Percentiles rank a stretch among this genome's conserved stretches.
These are phyloP conservation scores for Dactylellina sp. DNA, from an alignment of 2,329 filamentous ascomycete species.

Conservation along the genomic window DNA sequence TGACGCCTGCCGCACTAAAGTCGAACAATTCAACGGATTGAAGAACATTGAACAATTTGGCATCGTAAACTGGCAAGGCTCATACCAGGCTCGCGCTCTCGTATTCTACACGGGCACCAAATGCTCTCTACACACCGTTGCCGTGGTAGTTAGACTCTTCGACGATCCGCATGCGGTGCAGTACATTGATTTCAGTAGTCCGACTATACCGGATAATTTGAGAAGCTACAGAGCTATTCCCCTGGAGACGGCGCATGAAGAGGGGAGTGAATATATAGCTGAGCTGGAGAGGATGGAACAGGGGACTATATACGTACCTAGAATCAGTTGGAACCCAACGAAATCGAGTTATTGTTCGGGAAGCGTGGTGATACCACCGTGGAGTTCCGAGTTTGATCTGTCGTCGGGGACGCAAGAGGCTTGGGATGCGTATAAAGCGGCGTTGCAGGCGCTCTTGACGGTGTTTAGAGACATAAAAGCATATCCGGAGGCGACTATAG, in stretches of 20 bases:
- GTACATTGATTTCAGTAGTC: constrained; percentile 28
- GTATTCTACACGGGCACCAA: constrained; percentile 15
- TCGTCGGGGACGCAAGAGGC: constrained; percentile 8
- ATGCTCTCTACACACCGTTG: not conserved
- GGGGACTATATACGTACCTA: constrained; percentile 39
- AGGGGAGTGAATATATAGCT: not conserved
- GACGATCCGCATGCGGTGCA: constrained; percentile 25
- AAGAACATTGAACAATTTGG: constrained; percentile 24
- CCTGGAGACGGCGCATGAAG: not conserved
- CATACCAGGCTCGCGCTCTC: constrained; percentile 15
- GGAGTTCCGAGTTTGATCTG: constrained; percentile 26
- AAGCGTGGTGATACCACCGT: constrained; percentile 23
- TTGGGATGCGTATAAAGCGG: constrained; percentile 27
- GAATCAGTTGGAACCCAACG: constrained; percentile 4
- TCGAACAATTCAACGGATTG: not conserved
- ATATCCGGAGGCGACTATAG: not conserved
- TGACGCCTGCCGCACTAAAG: constrained; percentile 16
- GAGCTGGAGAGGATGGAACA: constrained; percentile 29
- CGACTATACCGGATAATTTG: constrained; percentile 16
- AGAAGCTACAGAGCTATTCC: constrained; percentile 13
- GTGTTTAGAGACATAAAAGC: constrained; percentile 6
- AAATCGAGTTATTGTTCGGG: constrained; percentile 41
- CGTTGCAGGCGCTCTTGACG: not conserved
- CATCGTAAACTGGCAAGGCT: constrained; percentile 33
- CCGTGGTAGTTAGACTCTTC: constrained; percentile 20